Base-by-base conservation (phyloP, 2,329 filamentous ascomycete genomes). In the Aspergillus thermomutatus region DNA sequence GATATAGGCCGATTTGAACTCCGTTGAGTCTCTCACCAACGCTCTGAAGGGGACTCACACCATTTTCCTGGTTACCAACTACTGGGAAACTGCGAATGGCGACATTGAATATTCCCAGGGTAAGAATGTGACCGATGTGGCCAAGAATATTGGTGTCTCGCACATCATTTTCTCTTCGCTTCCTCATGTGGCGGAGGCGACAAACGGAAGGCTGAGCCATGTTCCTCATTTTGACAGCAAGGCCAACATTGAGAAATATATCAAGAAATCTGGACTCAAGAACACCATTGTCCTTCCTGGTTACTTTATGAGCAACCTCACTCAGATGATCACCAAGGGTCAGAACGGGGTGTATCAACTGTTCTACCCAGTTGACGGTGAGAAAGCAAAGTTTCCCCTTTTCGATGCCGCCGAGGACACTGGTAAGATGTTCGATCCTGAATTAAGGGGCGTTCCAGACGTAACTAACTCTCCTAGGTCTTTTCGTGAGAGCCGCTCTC, bases 11-110 rank as follows among this genome's bases (percentile, higher is more conserved):
- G 75, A 82, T 48, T 60, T 80, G 19, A 64, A 70, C 48, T 69
- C 76, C 58, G 66, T 68, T 21, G 59, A 64, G 5, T 77, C 78
- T 3, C 64, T 83, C 5, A 66, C 68, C 7, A 31, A 60, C 14
- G 80, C 80, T 1, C 63, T 83, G 26, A 60, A 65, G 0, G 77
- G 76, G 26, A 77, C 75, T 1, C 75, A 83, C 58, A 79, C 79
- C 1, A 75, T 82, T 27, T 83, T 83, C 66, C 64, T 72, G 10
- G 75, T 83, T 55, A 83, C 80, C 21, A 75, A 58, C 68, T 79
- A 73, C 69, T 82, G 69, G 50, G 58, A 60, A 19, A 52, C 45
- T 14, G 41, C 54, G n/a, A 54, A 53, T 37, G 46, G 54, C 17
- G 45, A 57, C 2, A 63, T 56, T 37, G 71, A 77, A 55, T 50